phyloP scores from a whole-genome alignment of 2,329 filamentous ascomycete genomes.

The Pseudonectria buxi region DNA sequence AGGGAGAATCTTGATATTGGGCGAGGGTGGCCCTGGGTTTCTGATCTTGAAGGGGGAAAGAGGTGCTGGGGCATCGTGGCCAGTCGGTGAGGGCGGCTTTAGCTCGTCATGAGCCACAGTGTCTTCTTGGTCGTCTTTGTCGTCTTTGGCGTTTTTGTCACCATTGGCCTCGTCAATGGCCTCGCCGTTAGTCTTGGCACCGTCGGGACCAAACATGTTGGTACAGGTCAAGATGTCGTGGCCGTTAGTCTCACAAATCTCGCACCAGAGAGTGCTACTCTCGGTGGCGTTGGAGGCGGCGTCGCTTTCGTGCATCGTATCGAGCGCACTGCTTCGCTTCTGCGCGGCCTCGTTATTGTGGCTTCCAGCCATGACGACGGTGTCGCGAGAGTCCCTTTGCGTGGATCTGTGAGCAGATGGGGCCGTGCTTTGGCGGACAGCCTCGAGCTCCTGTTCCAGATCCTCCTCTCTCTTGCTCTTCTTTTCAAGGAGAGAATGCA shows the following conservation, averaged over 20 bases:
- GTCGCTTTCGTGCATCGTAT: slow-evolving; percentile 66
- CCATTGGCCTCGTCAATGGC: no score
- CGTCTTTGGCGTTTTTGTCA: slow-evolving; percentile 12
- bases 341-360: slow-evolving; percentile 36
- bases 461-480: slow-evolving; percentile 75
- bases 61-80: slow-evolving; percentile 47
- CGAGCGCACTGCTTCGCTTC: slow-evolving; percentile 50
- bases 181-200: slow-evolving; percentile 27
- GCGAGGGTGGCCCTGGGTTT: slow-evolving; percentile 30
- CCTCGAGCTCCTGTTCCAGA: slow-evolving; percentile 73
- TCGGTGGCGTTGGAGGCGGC: slow-evolving; percentile 65
- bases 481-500: slow-evolving; percentile 64
- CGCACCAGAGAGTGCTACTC: slow-evolving; percentile 75
- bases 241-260: slow-evolving; percentile 86
- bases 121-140: slow-evolving; percentile 28
- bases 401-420: slow-evolving; percentile 45
- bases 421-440: slow-evolving; percentile 44
- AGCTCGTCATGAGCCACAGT: slow-evolving; percentile 27
- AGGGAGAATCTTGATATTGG: slow-evolving; percentile 44
- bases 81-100: slow-evolving; percentile 34
- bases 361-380: slow-evolving; percentile 51
- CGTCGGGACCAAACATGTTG: slow-evolving; percentile 66
- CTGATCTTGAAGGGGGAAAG: slow-evolving; percentile 46
- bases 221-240: slow-evolving; percentile 94
- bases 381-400: slow-evolving; percentile 59